Evolutionary conservation across 805 yeast species (phyloP).

Genomic region (Starmerella sirachaensis): DNA sequence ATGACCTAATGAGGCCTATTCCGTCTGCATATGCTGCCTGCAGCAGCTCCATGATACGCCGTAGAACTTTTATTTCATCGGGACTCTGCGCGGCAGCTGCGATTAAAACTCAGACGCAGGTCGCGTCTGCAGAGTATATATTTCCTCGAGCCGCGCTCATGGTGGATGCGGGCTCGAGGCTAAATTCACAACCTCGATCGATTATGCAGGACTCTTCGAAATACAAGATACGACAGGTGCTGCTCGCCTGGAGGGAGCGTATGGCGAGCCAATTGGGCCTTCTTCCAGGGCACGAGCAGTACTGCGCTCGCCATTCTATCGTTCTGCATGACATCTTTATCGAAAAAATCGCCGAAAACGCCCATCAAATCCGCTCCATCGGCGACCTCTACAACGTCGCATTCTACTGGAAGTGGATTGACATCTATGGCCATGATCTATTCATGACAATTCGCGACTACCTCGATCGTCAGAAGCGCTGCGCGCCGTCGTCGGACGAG

Average conservation of each 20-base stretch:
- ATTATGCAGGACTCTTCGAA: conserved; percentile 1
- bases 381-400: conserved; percentile 22
- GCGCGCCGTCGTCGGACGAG: conserved; percentile 4
- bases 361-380: conserved; percentile 20
- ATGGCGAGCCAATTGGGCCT: conserved; percentile 20
- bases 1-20: too few relatives aligned
- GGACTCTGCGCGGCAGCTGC: too few relatives aligned
- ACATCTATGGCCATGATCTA: conserved; percentile 24
- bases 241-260: conserved; percentile 19
- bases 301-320: conserved; percentile 24
- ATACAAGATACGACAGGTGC: conserved; percentile 6
- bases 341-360: conserved; percentile 24
- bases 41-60: too few relatives aligned
- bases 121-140: too few relatives aligned
- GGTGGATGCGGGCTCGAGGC: too few relatives aligned
- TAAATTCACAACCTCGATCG: too few relatives aligned
- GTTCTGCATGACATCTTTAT: conserved; percentile 26
- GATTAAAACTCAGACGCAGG: too few relatives aligned
- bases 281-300: conserved; percentile 19
- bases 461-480: conserved; percentile 21
- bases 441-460: conserved; percentile 20
- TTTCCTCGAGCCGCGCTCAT: too few relatives aligned
- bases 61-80: too few relatives aligned
- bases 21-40: too few relatives aligned
- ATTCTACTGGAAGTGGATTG: conserved; percentile 26